Evolutionary conservation across 2,329 filamentous ascomycete species (phyloP).

Genomic region (Aotearoamyces nothofagi): DNA sequence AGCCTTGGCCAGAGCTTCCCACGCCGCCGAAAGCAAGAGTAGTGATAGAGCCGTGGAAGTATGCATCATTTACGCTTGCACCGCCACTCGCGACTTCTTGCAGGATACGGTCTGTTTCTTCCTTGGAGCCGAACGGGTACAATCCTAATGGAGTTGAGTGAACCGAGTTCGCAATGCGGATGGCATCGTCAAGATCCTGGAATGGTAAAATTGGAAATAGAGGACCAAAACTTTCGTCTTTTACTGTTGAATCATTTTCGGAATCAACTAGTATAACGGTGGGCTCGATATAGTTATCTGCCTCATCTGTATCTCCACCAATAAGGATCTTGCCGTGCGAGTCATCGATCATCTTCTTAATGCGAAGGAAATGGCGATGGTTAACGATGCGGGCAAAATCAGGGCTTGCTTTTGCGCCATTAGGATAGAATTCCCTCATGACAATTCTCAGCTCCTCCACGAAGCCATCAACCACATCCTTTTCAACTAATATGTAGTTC

Average conservation of each 20-base stretch:
- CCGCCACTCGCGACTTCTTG: constrained; percentile 50
- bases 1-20: constrained; percentile 60
- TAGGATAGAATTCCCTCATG: constrained; percentile 66
- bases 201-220: constrained; percentile 71
- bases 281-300: constrained; percentile 72
- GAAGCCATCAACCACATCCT: constrained; percentile 54
- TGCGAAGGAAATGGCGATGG: constrained; percentile 58
- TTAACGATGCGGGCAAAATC: constrained; percentile 78
- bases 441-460: constrained; percentile 58
- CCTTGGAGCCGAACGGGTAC: constrained; percentile 71
- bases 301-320: constrained; percentile 71
- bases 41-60: constrained; percentile 54
- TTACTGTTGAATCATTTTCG: constrained; percentile 60
- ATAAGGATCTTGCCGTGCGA: constrained; percentile 72
- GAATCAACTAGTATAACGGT: constrained; percentile 79
- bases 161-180: constrained; percentile 64
- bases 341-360: constrained; percentile 84
- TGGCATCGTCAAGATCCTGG: constrained; percentile 70
- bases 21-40: constrained; percentile 73
- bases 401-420: constrained; percentile 61
- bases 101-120: constrained; percentile 55
- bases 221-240: constrained; percentile 86
- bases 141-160: constrained; percentile 73
- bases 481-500: constrained; percentile 81
- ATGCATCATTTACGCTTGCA: constrained; percentile 49